These are phyloP conservation scores for Chaetomium globosum DNA, from an alignment of 2,329 filamentous ascomycete species.

Conservation along the genomic window DNA sequence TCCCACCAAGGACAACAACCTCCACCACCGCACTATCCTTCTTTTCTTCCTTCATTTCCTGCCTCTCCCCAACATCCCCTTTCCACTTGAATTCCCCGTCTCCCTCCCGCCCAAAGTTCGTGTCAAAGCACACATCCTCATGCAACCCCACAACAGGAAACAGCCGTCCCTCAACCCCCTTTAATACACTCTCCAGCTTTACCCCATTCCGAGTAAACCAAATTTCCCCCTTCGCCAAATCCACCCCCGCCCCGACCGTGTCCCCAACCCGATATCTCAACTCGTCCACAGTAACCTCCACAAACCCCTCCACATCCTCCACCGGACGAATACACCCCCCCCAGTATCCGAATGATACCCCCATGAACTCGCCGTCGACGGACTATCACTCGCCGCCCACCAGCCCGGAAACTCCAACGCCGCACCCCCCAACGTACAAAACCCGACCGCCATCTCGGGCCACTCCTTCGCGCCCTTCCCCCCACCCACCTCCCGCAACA, in stretches of 20 bases:
- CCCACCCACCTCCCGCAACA: conserved; percentile 5
- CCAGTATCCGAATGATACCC: conserved; percentile 31
- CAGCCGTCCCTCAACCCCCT: conserved; percentile 28
- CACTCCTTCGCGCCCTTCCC: not conserved
- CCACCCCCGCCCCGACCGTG: conserved; percentile 32
- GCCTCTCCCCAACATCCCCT: not conserved
- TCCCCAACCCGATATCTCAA: conserved; percentile 24
- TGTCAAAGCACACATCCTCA: conserved; percentile 23
- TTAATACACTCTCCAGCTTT: conserved; percentile 13
- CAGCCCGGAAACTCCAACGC: conserved; percentile 32
- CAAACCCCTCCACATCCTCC: not conserved
- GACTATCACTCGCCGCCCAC: not conserved
- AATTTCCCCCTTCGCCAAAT: conserved; percentile 23
- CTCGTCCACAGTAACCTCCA: not conserved
- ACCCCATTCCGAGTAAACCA: conserved; percentile 33
- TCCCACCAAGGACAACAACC: conserved; percentile 3
- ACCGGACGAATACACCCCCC: conserved; percentile 25
- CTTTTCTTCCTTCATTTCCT: not conserved
- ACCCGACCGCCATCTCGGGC: conserved; percentile 30
- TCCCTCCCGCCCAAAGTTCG: conserved; percentile 30
- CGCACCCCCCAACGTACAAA: conserved; percentile 31
- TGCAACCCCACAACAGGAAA: conserved; percentile 32
- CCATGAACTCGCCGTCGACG: conserved; percentile 24
- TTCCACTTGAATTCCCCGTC: conserved; percentile 25
- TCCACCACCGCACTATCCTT: conserved; percentile 6